Conservation (phyloP, 2,329 filamentous ascomycete species). For the Talaromyces atroroseus region DNA sequence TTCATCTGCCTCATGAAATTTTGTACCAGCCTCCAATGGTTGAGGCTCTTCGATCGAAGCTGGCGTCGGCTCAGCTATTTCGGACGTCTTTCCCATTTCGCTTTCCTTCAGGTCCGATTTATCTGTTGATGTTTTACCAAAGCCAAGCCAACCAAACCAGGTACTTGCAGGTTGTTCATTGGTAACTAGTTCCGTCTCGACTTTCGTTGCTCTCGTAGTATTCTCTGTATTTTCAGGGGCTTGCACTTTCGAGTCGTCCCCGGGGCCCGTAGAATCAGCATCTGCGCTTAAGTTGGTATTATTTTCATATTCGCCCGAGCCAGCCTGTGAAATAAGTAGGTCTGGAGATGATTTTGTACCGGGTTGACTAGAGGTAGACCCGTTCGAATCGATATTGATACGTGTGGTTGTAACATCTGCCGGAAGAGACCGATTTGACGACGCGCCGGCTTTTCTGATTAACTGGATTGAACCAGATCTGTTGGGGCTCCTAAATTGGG, state of each 20-base stretch:
- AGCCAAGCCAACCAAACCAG: slow-evolving; percentile 17
- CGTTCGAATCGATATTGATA: slow-evolving; percentile 41
- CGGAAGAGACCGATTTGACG: slow-evolving; percentile 41
- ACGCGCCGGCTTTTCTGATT: slow-evolving; percentile 35
- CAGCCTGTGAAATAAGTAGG: slow-evolving; percentile 18
- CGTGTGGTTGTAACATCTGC: slow-evolving; percentile 41
- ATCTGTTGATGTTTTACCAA: slow-evolving; percentile 3
- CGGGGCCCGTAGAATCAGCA: background rate
- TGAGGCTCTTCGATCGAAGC: slow-evolving; percentile 16
- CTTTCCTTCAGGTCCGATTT: slow-evolving; percentile 7
- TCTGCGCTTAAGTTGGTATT: background rate
- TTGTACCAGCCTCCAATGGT: slow-evolving; percentile 13
- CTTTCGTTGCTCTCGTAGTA: background rate
- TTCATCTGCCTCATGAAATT: background rate
- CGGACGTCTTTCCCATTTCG: slow-evolving; percentile 17
- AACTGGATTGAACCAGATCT: slow-evolving; percentile 38
- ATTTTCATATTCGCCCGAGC: background rate
- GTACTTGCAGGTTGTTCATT: slow-evolving; percentile 20
- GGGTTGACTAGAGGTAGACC: slow-evolving; percentile 28
- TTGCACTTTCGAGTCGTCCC: background rate
- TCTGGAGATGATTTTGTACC: slow-evolving; percentile 14
- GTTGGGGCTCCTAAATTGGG: slow-evolving; percentile 21
- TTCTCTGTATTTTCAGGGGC: background rate
- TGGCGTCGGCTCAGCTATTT: slow-evolving; percentile 13
- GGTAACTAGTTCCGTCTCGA: slow-evolving; percentile 2